Evolutionary conservation across 805 yeast species (phyloP), one percentile per base, ranked within the genome.

Genomic region (Myxozyma monticola): DNA sequence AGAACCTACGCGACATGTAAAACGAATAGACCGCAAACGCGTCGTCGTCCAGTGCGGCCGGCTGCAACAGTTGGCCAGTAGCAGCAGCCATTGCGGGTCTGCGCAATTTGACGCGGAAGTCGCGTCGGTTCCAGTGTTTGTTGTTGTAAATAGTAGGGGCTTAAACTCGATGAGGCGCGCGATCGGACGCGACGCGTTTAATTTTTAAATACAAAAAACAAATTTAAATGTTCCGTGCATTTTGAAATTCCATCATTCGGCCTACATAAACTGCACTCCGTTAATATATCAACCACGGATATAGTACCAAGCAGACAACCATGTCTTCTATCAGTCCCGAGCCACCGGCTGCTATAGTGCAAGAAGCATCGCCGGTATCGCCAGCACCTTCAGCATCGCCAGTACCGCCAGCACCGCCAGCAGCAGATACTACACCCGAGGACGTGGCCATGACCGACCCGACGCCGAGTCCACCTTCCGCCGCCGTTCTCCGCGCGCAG

Each of bases 1-100:
- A 14, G 17, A 26, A 21, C 47, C 14, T 36, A 53, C 57, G 7
- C n/a, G 56, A 43, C 39, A 54, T 51, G 40, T 47, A 54, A 37
- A 37, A 54, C 6, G 58, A 50, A 29, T 42, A 54, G 22, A 54
- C 38, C 9, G 54, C 51, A 15, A 53, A 50, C 44, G 50, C 57
- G 42, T 53, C 57, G 3, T 45, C 55, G 43, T 44, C 49, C 28
- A 35, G 36, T 29, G 33, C 41, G 38, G 42, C 35, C n/a, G 42
- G 25, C 24, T 21, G 42, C n/a, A n/a, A n/a, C n/a, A n/a, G n/a
- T n/a, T n/a, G n/a, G n/a, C n/a, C n/a, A n/a, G 42, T 18, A 2
- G 31, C 20, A n/a, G 36, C 18, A 7, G 9, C 18, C 10, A 8
- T 18, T 10, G 10, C 26, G 5, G n/a, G 28, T 36, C 18, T 20